Base-by-base conservation (phyloP, 106 monocot genomes). In the Cymbidium sinense region DNA sequence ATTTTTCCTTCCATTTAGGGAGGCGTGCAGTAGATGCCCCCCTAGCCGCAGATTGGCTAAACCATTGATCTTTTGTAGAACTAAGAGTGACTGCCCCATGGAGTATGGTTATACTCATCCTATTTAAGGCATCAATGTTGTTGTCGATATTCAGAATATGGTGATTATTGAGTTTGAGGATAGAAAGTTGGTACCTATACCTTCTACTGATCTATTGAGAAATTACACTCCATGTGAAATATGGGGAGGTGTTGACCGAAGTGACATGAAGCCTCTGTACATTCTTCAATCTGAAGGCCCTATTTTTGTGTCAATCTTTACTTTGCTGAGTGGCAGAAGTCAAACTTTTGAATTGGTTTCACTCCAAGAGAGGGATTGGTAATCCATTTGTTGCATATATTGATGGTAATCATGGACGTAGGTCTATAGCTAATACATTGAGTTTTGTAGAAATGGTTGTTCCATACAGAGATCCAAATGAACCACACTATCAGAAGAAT, bases 391-490 rank as follows among this genome's bases (percentile, higher is more conserved):
- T 34, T n/a, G n/a, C n/a, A n/a, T n/a, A n/a, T n/a, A n/a, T n/a
- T n/a, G n/a, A n/a, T n/a, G n/a, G n/a, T n/a, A 95, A 82, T 70
- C 87, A 90, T 44, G 95, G 95, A 15, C 86, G 92, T 34, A 83
- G 95, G 25, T 90, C 92, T 54, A 86, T 95, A 21, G 95, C 92
- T 27, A 88, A 95, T 67, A 88, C 94, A 44, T 72, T 95, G 82
- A 92, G 92, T 77, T 92, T 95, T 85, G 95, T 95, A 34, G 95
- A 95, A 79, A 92, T 95, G 95, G n/a, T n/a, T n/a, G n/a, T n/a
- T n/a, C n/a, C n/a, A n/a, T n/a, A n/a, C n/a, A n/a, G n/a, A n/a
- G n/a, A n/a, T n/a, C n/a, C n/a, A n/a, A n/a, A n/a, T n/a, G n/a
- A n/a, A n/a, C n/a, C n/a, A n/a, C n/a, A n/a, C n/a, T n/a, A n/a